Evolutionary conservation across 1,284 basidiomycete species (phyloP).

Genomic region (Ganoderma lingzhi): DNA sequence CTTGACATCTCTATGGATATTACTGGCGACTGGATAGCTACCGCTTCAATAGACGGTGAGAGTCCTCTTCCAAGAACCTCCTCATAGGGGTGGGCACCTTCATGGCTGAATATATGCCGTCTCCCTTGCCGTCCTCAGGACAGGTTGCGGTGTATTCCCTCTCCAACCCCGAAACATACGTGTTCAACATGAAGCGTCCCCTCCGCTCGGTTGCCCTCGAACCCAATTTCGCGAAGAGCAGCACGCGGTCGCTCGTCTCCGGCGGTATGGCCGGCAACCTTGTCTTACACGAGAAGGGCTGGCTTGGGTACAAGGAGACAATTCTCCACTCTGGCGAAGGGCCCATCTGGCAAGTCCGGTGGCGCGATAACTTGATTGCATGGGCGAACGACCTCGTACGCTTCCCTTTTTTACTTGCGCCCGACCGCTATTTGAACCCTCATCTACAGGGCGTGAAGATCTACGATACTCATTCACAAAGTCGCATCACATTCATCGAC

Average conservation of each 20-base stretch:
- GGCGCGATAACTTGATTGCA: conserved; percentile 89
- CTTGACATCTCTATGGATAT: conserved; percentile 88
- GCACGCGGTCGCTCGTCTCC: conserved; percentile 88
- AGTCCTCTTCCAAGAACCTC: conserved; percentile 4
- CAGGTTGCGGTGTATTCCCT: conserved; percentile 92
- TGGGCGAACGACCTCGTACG: conserved; percentile 95
- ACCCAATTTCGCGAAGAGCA: conserved; percentile 87
- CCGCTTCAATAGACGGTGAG: conserved; percentile 94
- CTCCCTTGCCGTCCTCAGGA: conserved; percentile 54
- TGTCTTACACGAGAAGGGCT: conserved; percentile 92
- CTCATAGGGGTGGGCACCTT: background rate
- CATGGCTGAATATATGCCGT: background rate
- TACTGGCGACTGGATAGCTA: conserved; percentile 90
- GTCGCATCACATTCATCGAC: conserved; percentile 89
- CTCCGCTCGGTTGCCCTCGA: conserved; percentile 92
- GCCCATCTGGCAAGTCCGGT: conserved; percentile 92
- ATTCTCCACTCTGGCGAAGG: conserved; percentile 90
- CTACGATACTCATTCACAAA: conserved; percentile 85
- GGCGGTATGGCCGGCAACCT: conserved; percentile 94
- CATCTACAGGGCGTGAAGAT: conserved; percentile 86
- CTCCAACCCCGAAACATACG: conserved; percentile 83
- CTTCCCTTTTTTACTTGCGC: conserved; percentile 7
- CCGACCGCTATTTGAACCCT: background rate
- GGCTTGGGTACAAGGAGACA: conserved; percentile 95
- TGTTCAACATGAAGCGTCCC: conserved; percentile 93